These are phyloP conservation scores for Nosema muscidifuracis DNA, from an alignment of 371 early-diverging fungal species.

Conservation along the genomic window DNA sequence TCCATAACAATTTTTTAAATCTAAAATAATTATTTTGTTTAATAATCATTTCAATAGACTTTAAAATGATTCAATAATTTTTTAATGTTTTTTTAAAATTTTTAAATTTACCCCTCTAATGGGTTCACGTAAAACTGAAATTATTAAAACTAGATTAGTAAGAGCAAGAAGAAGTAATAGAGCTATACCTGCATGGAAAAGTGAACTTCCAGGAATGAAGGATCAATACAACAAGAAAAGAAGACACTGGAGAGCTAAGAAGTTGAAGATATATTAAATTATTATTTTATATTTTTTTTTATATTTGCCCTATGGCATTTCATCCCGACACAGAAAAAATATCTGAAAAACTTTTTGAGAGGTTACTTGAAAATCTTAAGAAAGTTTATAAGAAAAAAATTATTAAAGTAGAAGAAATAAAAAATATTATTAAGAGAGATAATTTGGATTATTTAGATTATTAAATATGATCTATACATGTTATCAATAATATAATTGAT, in stretches of 20 bases:
- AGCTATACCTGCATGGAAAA: slow-evolving; percentile 61
- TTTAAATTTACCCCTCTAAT: neutral
- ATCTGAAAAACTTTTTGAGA: no score
- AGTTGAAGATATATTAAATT: slow-evolving; percentile 57
- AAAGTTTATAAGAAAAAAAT: no score
- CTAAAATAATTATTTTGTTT: no score
- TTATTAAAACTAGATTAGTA: slow-evolving; percentile 60
- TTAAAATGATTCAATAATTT: no score
- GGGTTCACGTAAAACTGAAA: slow-evolving; percentile 53
- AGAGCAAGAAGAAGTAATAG: slow-evolving; percentile 58
- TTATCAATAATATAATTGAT: no score
- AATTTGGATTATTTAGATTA: slow-evolving; percentile 12
- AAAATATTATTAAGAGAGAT: slow-evolving; percentile 2
- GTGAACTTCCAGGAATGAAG: slow-evolving; percentile 51
- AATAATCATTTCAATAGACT: no score
- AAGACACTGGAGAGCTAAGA: slow-evolving; percentile 59
- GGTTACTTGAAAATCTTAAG: no score
- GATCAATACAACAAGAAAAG: slow-evolving; percentile 56
- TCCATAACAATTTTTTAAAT: no score
- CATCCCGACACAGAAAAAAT: no score
- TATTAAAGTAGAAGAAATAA: neutral
- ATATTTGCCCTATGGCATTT: no score
- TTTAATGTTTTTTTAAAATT: no score
- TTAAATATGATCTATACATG: no score
- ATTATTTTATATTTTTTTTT: neutral